These are phyloP conservation scores for Brachypodium distachyon DNA, from an alignment of 202 grass and related monocot species.

Conservation along the genomic window DNA sequence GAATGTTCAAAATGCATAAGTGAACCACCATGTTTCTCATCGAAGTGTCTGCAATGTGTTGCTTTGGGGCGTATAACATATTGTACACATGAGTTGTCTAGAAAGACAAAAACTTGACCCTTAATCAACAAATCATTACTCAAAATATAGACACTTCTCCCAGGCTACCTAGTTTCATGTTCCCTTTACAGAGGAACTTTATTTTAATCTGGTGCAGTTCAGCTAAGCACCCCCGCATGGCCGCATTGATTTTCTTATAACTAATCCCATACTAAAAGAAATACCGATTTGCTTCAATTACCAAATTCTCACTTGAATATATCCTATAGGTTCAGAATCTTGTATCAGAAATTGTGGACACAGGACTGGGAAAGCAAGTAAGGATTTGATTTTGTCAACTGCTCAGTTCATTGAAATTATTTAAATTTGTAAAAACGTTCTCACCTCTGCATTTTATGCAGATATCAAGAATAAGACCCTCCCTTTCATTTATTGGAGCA, in stretches of 20 bases:
- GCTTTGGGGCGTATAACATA: background rate
- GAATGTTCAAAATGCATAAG: conserved; percentile 5
- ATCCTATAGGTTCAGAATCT: conserved; percentile 68
- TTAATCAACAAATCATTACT: conserved; percentile 4
- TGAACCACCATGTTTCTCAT: conserved; percentile 1
- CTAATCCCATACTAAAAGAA: conserved; percentile 2
- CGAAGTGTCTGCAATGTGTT: background rate
- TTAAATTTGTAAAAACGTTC: conserved; percentile 7
- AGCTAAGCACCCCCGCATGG: background rate
- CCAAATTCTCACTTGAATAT: conserved; percentile 19
- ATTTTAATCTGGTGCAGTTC: conserved; percentile 1
- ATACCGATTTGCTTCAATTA: conserved; percentile 1
- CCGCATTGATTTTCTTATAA: conserved; percentile 2
- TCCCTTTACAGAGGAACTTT: background rate
- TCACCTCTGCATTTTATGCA: conserved; percentile 33
- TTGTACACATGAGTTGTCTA: background rate
- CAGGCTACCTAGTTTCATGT: conserved; percentile 7
- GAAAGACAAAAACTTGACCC: background rate
- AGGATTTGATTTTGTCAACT: conserved; percentile 17
- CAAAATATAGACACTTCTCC: background rate
- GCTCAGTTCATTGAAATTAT: background rate
- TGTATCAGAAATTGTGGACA: conserved; percentile 95
- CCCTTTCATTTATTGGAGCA: conserved; percentile 85
- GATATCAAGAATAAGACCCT: conserved; percentile 94
- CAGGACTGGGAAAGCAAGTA: conserved; percentile 87